phyloP scores from a whole-genome alignment of 306 rosid species.

The Inga leiocalycina region DNA sequence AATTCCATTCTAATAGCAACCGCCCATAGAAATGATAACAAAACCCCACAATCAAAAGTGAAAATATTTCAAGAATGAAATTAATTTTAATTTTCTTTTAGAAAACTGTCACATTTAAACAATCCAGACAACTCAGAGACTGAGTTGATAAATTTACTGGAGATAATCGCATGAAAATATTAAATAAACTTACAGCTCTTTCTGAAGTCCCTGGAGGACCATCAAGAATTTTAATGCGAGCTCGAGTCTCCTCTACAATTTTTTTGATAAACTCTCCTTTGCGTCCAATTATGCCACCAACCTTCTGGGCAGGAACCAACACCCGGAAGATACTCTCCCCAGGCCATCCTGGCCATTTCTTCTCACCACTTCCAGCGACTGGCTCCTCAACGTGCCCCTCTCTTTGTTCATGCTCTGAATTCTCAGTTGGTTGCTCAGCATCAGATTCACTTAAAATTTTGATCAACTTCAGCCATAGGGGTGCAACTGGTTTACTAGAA shows the following conservation, averaged over 20 bases:
- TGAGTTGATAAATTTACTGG: background rate
- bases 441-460: constrained; percentile 39
- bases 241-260: constrained; percentile 89
- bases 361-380: constrained; percentile 58
- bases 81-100: background rate
- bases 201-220: constrained; percentile 98
- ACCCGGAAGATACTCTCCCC: constrained; percentile 96
- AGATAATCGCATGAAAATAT: constrained; percentile 6
- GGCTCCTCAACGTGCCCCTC: constrained; percentile 51
- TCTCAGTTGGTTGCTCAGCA: constrained; percentile 36
- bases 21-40: background rate
- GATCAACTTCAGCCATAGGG: constrained; percentile 73
- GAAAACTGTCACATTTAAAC: background rate
- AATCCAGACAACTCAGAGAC: constrained; percentile 6
- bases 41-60: background rate
- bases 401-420: constrained; percentile 39
- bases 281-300: constrained; percentile 98
- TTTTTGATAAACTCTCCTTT: constrained; percentile 94
- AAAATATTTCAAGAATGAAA: background rate
- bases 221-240: constrained; percentile 95
- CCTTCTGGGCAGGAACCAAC: constrained; percentile 95
- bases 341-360: constrained; percentile 99
- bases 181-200: constrained; percentile 83
- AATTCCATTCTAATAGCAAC: constrained; percentile 2
- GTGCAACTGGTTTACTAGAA: constrained; percentile 32